Evolutionary conservation across 2,329 filamentous ascomycete species (phyloP).

Genomic region (Thelonectria rubi): DNA sequence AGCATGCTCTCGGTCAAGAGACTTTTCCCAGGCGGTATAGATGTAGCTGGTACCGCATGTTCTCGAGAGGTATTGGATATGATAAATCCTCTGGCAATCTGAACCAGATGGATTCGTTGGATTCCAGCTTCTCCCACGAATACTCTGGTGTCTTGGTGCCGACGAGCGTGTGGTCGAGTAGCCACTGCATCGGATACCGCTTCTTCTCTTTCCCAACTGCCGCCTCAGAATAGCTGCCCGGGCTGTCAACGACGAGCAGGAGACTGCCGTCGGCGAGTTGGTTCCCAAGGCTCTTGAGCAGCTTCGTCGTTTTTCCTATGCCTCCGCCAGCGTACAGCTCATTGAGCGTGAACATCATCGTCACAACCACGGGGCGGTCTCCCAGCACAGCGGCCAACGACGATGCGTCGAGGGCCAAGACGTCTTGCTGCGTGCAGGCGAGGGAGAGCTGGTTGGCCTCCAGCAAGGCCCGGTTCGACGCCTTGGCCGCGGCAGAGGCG

Average conservation of each 20-base stretch:
- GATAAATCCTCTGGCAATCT: slow-evolving; percentile 71
- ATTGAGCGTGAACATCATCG: slow-evolving; percentile 93
- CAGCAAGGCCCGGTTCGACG: slow-evolving; percentile 57
- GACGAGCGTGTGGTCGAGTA: slow-evolving; percentile 84
- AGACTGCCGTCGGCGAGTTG: slow-evolving; percentile 67
- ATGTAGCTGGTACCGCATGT: slow-evolving; percentile 95
- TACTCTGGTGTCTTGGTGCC: slow-evolving; percentile 49
- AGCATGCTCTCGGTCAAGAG: slow-evolving; percentile 27
- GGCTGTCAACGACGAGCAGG: slow-evolving; percentile 89
- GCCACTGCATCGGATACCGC: slow-evolving; percentile 92
- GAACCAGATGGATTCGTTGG: slow-evolving; percentile 87
- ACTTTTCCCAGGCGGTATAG: slow-evolving; percentile 65
- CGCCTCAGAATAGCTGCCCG: slow-evolving; percentile 90
- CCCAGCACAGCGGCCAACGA: slow-evolving; percentile 48
- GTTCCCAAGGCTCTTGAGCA: slow-evolving; percentile 76
- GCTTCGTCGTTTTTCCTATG: slow-evolving; percentile 75
- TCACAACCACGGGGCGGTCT: slow-evolving; percentile 66
- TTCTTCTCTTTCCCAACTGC: slow-evolving; percentile 69
- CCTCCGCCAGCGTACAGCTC: slow-evolving; percentile 87
- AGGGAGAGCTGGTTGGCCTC: slow-evolving; percentile 49
- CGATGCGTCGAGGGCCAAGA: slow-evolving; percentile 52
- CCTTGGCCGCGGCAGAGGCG: slow-evolving; percentile 57
- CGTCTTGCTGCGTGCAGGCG: slow-evolving; percentile 59
- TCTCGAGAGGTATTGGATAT: slow-evolving; percentile 88
- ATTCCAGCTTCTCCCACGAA: slow-evolving; percentile 78